These are phyloP conservation scores for Paragyromitra xinjiangensis DNA, from an alignment of 495 filamentous ascomycete genomes.

Conservation along the genomic window DNA sequence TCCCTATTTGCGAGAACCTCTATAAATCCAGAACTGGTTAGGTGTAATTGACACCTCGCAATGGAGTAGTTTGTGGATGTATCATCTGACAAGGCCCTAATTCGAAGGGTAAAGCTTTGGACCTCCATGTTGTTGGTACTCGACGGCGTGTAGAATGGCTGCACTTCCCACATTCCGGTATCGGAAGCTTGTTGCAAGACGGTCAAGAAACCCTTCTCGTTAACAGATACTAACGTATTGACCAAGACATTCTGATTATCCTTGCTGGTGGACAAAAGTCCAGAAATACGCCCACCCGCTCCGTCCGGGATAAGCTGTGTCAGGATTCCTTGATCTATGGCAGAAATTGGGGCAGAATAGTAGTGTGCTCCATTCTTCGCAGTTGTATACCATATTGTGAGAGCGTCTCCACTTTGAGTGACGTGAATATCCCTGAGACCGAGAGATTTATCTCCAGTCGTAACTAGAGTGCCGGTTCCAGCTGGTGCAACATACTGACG, in stretches of 20 bases:
- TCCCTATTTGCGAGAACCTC: background rate
- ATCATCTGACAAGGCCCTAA: background rate
- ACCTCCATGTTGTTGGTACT: background rate
- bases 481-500: background rate
- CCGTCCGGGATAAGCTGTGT: background rate
- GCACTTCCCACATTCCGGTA: background rate
- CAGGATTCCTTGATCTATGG: background rate
- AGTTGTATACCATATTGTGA: background rate
- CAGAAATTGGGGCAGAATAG: background rate
- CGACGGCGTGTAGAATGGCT: background rate
- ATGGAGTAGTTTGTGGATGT: background rate
- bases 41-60: background rate
- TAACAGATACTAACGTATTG: background rate
- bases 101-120: background rate
- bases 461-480: background rate
- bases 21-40: background rate
- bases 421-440: background rate
- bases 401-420: background rate
- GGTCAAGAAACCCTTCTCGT: background rate
- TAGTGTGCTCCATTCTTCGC: background rate
- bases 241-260: background rate
- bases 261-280: background rate
- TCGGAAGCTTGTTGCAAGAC: background rate
- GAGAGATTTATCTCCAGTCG: background rate
- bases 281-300: background rate